Conservation (phyloP, 139 green algal genomes). For the Chlorella sorokiniana region DNA sequence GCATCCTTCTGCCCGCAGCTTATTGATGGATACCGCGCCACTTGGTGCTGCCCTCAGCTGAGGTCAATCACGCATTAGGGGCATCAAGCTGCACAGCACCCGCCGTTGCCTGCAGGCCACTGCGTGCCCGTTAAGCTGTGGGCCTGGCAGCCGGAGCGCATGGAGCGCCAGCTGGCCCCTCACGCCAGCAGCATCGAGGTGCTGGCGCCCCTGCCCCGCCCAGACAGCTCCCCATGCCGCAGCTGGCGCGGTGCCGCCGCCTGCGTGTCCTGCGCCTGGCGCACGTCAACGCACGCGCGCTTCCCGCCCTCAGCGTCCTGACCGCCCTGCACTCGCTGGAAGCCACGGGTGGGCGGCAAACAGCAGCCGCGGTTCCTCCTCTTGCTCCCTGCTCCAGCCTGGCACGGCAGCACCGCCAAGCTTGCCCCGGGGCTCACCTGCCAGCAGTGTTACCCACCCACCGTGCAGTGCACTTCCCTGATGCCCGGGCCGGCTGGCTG, state of each 20-base stretch:
- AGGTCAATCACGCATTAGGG: too few species aligned
- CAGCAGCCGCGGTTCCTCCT: too few species aligned
- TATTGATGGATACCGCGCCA: background rate
- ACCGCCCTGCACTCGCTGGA: background rate
- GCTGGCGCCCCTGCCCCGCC: background rate
- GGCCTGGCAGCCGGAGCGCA: background rate
- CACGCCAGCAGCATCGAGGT: background rate
- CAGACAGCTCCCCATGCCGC: background rate
- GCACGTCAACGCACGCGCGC: background rate
- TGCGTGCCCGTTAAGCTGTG: background rate
- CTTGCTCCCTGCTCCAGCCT: background rate
- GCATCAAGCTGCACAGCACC: too few species aligned
- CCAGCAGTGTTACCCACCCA: too few species aligned
- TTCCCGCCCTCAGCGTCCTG: background rate
- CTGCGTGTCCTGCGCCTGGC: background rate
- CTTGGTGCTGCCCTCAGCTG: background rate
- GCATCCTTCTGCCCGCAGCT: background rate
- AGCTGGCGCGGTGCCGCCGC: background rate
- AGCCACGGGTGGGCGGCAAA: background rate
- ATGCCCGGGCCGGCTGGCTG: background rate
- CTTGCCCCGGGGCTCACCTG: background rate
- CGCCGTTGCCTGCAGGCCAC: background rate
- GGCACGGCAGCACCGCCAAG: background rate
- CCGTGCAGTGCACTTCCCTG: slow-evolving; percentile 14
- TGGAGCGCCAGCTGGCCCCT: background rate